These are phyloP conservation scores for Fusarium goolgardi DNA, from an alignment of 2,329 filamentous ascomycete genomes.

Conservation along the genomic window DNA sequence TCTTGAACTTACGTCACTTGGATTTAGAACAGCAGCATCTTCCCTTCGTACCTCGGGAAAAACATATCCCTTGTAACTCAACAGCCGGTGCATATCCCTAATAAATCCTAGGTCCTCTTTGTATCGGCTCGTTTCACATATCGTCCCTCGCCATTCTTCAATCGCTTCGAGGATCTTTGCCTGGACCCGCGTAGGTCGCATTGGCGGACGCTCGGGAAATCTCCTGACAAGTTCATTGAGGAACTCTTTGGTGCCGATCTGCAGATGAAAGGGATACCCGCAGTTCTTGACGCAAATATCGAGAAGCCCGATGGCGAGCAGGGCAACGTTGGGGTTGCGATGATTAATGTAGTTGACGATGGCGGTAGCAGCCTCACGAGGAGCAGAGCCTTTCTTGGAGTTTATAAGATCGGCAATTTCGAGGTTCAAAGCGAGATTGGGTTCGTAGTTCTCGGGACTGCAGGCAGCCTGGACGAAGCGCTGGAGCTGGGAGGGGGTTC, in stretches of 20 bases:
- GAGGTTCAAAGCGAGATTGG: conserved; percentile 94
- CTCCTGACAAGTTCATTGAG: conserved; percentile 96
- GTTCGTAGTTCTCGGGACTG: conserved; percentile 97
- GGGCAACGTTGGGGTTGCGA: conserved; percentile 92
- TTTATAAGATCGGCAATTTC: conserved; percentile 98
- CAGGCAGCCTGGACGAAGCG: conserved; percentile 97
- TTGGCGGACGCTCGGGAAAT: conserved; percentile 92
- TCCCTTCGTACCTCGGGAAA: conserved; percentile 94
- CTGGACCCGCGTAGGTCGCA: conserved; percentile 88
- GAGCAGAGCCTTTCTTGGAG: conserved; percentile 94
- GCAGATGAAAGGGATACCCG: conserved; percentile 97
- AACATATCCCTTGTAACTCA: conserved; percentile 96
- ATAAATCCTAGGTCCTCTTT: conserved; percentile 98
- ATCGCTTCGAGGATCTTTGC: conserved; percentile 93
- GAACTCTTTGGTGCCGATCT: conserved; percentile 99
- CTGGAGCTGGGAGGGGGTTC: conserved; percentile 86
- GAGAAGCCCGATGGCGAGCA: conserved; percentile 90
- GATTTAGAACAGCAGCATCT: conserved; percentile 95
- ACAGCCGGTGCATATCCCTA: conserved; percentile 93
- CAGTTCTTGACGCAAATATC: conserved; percentile 99
- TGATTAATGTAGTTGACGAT: conserved; percentile 97
- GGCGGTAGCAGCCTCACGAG: conserved; percentile 91
- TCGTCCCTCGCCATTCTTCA: conserved; percentile 97
- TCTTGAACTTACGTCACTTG: conserved; percentile 83
- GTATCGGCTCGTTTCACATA: conserved; percentile 97